Conservation (phyloP, 257 asterid species). For the Verbena officinalis region DNA sequence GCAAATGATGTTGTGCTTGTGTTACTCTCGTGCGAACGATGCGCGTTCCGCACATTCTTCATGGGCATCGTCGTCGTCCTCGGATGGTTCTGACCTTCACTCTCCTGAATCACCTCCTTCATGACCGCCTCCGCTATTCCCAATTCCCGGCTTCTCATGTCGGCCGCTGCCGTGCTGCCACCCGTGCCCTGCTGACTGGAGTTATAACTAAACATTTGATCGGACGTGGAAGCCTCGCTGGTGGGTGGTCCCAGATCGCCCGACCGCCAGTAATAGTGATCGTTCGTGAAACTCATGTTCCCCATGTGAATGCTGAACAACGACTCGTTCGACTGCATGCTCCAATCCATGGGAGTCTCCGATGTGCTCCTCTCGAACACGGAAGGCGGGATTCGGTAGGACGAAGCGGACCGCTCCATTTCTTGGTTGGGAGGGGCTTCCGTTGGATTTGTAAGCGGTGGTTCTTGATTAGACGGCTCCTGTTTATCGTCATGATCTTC, state of each 20-base stretch:
- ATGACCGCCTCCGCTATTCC: constrained; percentile 37
- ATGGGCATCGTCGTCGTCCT: neutral
- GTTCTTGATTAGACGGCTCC: neutral
- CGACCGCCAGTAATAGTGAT: constrained; percentile 28
- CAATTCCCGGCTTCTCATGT: constrained; percentile 34
- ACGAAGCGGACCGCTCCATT: constrained; percentile 37
- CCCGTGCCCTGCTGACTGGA: constrained; percentile 12
- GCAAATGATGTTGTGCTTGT: constrained; percentile 61
- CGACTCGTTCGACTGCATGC: constrained; percentile 59
- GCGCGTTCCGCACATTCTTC: constrained; percentile 19
- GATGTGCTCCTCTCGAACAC: constrained; percentile 46
- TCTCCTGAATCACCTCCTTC: constrained; percentile 42
- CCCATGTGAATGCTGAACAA: constrained; percentile 62
- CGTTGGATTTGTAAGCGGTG: constrained; percentile 2
- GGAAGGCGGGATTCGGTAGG: constrained; percentile 47
- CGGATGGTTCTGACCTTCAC: constrained; percentile 21
- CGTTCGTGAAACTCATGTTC: constrained; percentile 51
- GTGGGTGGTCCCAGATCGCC: constrained; percentile 33
- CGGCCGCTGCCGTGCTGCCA: neutral
- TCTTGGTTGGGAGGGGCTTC: constrained; percentile 46
- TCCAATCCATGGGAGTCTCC: constrained; percentile 50
- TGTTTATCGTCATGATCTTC: too few relatives aligned
- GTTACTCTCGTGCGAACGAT: constrained; percentile 41
- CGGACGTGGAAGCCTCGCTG: constrained; percentile 25
- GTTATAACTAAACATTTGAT: constrained; percentile 37